Conservation (phyloP, 148 eudicot species). For the Chenopodium berlandieri region DNA sequence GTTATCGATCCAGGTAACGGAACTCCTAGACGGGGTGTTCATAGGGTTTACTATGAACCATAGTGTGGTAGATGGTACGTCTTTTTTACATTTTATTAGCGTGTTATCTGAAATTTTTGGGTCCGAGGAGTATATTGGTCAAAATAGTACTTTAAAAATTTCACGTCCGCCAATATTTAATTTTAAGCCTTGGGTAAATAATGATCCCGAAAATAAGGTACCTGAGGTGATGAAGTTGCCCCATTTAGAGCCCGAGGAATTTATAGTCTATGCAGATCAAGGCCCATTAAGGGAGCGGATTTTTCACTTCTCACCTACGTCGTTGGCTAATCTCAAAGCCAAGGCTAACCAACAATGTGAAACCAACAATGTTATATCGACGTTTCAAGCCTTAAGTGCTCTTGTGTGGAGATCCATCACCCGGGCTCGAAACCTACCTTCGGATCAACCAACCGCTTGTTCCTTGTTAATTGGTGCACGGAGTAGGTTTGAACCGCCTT, state of each 20-base stretch:
- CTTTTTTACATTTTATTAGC: too few relatives aligned
- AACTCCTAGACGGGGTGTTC: too few relatives aligned
- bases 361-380: conserved; percentile 25
- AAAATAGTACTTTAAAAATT: too few relatives aligned
- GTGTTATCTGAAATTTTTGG: too few relatives aligned
- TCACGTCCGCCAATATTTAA: conserved; percentile 49
- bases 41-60: too few relatives aligned
- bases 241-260: conserved; percentile 19
- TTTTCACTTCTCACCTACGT: conserved; percentile 57
- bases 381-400: conserved; percentile 12
- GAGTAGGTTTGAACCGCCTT: conserved; percentile 45
- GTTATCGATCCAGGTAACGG: conserved; percentile 18
- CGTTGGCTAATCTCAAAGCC: conserved; percentile 43
- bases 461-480: conserved; percentile 57
- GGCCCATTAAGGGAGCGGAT: conserved; percentile 51
- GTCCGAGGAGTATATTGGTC: not conserved
- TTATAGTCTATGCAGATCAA: not conserved
- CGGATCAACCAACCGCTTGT: conserved; percentile 44
- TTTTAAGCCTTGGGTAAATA: conserved; percentile 23
- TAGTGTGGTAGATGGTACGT: too few relatives aligned
- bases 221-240: conserved; percentile 23
- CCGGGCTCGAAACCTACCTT: conserved; percentile 19
- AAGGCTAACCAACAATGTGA: conserved; percentile 37
- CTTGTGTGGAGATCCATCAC: conserved; percentile 19
- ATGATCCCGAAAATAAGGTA: not conserved